Conservation (phyloP, 108 stramenopile species). For the Cyclostephanos tholiformis region DNA sequence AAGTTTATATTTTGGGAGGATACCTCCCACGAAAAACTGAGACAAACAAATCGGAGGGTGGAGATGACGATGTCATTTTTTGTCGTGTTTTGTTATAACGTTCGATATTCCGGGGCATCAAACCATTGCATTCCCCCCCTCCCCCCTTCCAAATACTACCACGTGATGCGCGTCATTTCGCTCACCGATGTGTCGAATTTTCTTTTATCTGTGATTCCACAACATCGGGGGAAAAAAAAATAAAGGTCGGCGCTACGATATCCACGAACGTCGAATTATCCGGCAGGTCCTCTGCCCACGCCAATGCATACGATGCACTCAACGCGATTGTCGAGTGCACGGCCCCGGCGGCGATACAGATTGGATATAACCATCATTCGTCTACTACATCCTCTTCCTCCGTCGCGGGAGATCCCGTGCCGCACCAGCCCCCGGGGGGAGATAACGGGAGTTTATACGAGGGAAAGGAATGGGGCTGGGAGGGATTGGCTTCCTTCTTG, state of each 20-base stretch:
- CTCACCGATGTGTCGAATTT: not conserved
- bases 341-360: constrained; percentile 55
- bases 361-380: not conserved
- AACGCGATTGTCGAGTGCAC: constrained; percentile 70
- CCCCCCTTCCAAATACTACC: no score
- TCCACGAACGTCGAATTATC: constrained; percentile 70
- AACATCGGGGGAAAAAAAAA: not conserved
- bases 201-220: not conserved
- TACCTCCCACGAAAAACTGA: no score
- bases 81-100: constrained; percentile 1
- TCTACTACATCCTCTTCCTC: not conserved
- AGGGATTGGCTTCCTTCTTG: constrained; percentile 75
- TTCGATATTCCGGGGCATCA: no score
- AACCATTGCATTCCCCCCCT: no score
- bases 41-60: no score
- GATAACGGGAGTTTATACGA: not conserved
- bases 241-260: constrained; percentile 53
- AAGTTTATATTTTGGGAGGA: no score
- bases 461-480: constrained; percentile 53
- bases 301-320: constrained; percentile 79
- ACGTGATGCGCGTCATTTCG: no score
- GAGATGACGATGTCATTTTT: not conserved
- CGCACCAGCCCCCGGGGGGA: not conserved
- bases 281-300: constrained; percentile 75
- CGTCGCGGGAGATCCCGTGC: not conserved